Percentiles rank a stretch among this genome's conserved stretches.
These are phyloP conservation scores for Cubamyces lactineus DNA, from an alignment of 768 basidiomycete species.

Conservation along the genomic window DNA sequence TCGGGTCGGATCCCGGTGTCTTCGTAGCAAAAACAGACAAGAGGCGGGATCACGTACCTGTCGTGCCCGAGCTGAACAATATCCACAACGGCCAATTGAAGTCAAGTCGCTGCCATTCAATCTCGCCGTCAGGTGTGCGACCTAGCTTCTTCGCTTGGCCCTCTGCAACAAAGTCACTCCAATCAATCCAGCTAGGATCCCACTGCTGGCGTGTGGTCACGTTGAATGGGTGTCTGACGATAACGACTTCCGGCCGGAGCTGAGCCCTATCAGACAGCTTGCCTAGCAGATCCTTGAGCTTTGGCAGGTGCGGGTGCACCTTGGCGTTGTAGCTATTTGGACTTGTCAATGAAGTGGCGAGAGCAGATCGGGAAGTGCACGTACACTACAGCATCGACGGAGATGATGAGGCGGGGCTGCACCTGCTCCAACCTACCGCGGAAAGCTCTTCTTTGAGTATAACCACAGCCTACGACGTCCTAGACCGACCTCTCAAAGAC, in stretches of 20 bases:
- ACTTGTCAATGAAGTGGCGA: background rate
- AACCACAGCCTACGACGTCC: conserved; percentile 1
- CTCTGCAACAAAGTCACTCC: conserved; percentile 55
- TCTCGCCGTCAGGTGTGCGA: conserved; percentile 56
- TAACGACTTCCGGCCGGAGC: conserved; percentile 52
- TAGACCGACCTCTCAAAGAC: conserved; percentile 65
- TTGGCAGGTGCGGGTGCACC: conserved; percentile 66
- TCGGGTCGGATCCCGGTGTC: conserved; percentile 15
- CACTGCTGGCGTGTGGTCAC: conserved; percentile 43
- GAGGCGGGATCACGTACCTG: conserved; percentile 46
- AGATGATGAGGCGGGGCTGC: conserved; percentile 70
- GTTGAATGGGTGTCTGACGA: conserved; percentile 50
- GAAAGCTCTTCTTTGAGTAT: background rate
- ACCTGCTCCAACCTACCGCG: conserved; percentile 72
- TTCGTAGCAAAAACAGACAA: background rate
- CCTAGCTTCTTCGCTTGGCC: conserved; percentile 52
- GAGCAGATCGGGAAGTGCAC: conserved; percentile 28
- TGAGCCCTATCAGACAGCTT: conserved; percentile 47
- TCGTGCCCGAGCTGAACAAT: conserved; percentile 84
- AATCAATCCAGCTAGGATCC: conserved; percentile 53
- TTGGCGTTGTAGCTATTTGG: conserved; percentile 67
- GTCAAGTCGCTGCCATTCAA: conserved; percentile 59
- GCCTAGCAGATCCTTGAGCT: conserved; percentile 59
- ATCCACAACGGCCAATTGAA: conserved; percentile 89
- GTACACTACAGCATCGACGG: conserved; percentile 72